These are phyloP conservation scores for Quercus lobata DNA, from an alignment of 331 rosid species.

Conservation along the genomic window DNA sequence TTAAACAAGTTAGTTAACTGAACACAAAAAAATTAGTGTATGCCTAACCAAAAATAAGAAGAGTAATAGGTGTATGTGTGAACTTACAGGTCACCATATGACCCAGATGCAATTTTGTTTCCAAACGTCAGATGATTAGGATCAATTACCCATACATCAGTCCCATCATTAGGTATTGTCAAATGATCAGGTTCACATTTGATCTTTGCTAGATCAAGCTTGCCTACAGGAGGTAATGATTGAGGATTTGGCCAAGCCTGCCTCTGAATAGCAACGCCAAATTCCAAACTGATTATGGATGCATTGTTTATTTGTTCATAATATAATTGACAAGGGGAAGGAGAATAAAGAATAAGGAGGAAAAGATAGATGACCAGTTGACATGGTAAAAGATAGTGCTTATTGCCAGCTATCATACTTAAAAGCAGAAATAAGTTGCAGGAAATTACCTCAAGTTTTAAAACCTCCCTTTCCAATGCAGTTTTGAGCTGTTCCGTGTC, in stretches of 20 bases:
- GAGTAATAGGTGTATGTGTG: not conserved
- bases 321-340: not conserved
- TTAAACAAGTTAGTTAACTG: constrained; percentile 18
- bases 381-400: not conserved
- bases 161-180: constrained; percentile 81
- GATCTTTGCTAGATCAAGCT: constrained; percentile 41
- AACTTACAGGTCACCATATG: constrained; percentile 94
- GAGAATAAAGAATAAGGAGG: not conserved
- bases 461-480: constrained; percentile 62
- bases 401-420: not conserved
- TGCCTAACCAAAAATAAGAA: not conserved
- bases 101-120: constrained; percentile 57
- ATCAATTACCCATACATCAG: constrained; percentile 97
- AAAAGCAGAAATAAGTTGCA: not conserved
- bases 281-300: constrained; percentile 15
- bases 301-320: constrained; percentile 9
- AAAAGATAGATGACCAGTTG: not conserved
- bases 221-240: constrained; percentile 43
- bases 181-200: constrained; percentile 60
- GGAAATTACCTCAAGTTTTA: constrained; percentile 67
- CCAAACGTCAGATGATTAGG: constrained; percentile 19
- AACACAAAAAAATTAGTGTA: constrained; percentile 2
- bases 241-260: constrained; percentile 45
- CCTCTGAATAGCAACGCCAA: constrained; percentile 44
- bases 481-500: constrained; percentile 72